These are phyloP conservation scores for Phialophora chinensis DNA, from an alignment of 2,329 filamentous ascomycete species.

Conservation along the genomic window DNA sequence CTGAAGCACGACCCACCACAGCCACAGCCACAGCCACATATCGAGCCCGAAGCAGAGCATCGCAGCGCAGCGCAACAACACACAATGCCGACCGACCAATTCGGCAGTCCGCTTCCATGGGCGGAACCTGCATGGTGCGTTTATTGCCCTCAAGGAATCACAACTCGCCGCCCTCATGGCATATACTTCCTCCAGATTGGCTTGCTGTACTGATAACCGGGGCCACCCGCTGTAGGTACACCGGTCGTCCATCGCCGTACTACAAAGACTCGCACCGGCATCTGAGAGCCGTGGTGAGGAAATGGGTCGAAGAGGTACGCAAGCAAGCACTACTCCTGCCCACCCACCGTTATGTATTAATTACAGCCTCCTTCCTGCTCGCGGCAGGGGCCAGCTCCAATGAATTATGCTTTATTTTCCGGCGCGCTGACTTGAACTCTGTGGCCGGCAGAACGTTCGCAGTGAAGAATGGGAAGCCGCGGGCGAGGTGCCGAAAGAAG, in stretches of 20 bases:
- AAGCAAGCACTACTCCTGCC: no score
- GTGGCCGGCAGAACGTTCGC: background rate
- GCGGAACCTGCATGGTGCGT: background rate
- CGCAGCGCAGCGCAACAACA: no score
- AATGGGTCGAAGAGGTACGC: conserved; percentile 4
- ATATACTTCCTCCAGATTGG: no score
- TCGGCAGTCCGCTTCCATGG: background rate
- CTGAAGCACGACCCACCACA: background rate
- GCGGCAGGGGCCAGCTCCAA: no score
- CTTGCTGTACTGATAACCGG: background rate
- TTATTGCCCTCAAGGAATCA: background rate
- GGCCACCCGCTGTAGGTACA: background rate
- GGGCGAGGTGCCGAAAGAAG: conserved; percentile 1
- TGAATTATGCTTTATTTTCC: no score
- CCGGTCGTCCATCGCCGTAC: conserved; percentile 4
- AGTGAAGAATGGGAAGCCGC: conserved; percentile 12
- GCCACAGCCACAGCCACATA: background rate
- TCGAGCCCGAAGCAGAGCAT: background rate
- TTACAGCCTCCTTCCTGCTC: background rate
- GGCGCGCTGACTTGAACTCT: no score
- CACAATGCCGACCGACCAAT: background rate
- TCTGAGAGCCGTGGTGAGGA: background rate
- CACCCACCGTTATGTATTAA: no score
- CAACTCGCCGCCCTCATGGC: no score
- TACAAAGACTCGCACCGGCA: conserved; percentile 3